Conservation (phyloP, 1,284 basidiomycete species). For the Sparassis latifolia region DNA sequence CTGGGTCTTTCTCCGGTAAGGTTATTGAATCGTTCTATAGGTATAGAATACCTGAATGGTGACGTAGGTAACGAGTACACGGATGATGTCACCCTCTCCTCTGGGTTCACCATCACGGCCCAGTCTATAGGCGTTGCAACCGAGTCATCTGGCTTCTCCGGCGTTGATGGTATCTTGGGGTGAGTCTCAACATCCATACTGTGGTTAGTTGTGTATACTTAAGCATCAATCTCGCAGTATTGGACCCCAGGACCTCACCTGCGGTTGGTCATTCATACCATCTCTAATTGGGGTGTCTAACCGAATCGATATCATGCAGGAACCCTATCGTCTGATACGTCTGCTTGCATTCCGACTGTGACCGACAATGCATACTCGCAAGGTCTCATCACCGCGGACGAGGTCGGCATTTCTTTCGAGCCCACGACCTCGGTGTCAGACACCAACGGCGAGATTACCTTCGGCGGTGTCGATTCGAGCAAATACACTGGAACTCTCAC, state of each 20-base stretch:
- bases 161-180: constrained; percentile 45
- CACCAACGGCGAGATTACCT: constrained; percentile 27
- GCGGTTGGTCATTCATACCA: constrained; percentile 10
- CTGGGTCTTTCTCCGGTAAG: constrained; percentile 40
- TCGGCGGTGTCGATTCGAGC: constrained; percentile 40
- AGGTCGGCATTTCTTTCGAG: constrained; percentile 42
- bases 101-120: constrained; percentile 32
- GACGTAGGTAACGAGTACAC: constrained; percentile 15
- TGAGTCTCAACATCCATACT: constrained; percentile 4
- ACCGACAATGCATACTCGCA: constrained; percentile 40
- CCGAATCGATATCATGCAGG: constrained; percentile 6
- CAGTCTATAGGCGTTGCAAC: constrained; percentile 49
- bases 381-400: constrained; percentile 17
- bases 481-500: constrained; percentile 41
- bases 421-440: constrained; percentile 25
- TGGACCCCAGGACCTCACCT: constrained; percentile 40
- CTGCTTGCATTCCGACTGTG: constrained; percentile 29
- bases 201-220: background rate
- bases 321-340: constrained; percentile 26
- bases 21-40: constrained; percentile 3
- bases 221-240: constrained; percentile 25
- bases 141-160: constrained; percentile 26
- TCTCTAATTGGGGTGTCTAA: background rate
- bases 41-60: background rate
- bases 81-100: constrained; percentile 18